Conservation (phyloP, 345 rosid species). For the Arabis hirsuta region DNA sequence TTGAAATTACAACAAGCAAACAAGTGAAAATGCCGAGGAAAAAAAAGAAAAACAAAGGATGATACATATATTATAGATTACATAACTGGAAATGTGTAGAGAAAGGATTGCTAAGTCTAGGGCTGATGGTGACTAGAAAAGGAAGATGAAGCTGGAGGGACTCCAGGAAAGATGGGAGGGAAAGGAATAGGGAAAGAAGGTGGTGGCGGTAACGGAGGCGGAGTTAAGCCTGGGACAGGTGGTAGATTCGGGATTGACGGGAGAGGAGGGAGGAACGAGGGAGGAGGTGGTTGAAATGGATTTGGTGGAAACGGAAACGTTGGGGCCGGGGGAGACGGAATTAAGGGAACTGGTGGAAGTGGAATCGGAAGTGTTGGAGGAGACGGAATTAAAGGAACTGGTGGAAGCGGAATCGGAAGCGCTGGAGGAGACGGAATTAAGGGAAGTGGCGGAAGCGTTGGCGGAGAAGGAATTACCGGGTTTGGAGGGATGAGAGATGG, state of each 20-base stretch:
- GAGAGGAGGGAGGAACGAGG: conserved; percentile 42
- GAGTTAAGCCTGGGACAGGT: conserved; percentile 32
- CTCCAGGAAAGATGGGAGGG: conserved; percentile 45
- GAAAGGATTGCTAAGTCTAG: conserved; percentile 4
- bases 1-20: conserved; percentile 31
- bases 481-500: conserved; percentile 42
- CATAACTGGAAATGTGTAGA: conserved; percentile 5
- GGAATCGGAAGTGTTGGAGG: too few relatives aligned
- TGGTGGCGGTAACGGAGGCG: conserved; percentile 51
- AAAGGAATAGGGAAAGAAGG: conserved; percentile 32
- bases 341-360: too few relatives aligned
- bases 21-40: conserved; percentile 14
- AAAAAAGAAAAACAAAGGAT: conserved; percentile 4
- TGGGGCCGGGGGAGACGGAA: too few relatives aligned
- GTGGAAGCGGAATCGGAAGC: not conserved
- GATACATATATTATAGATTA: conserved; percentile 19
- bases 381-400: conserved; percentile 23
- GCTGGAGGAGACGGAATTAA: conserved; percentile 54
- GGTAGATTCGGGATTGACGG: conserved; percentile 43
- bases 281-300: conserved; percentile 39
- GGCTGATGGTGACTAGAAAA: conserved; percentile 38
- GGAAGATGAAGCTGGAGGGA: conserved; percentile 53
- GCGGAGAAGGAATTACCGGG: conserved; percentile 54
- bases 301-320: too few relatives aligned
- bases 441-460: conserved; percentile 56